phyloP scores from a whole-genome alignment of 2,329 filamentous ascomycete species.

The Verticillium nubilum region DNA sequence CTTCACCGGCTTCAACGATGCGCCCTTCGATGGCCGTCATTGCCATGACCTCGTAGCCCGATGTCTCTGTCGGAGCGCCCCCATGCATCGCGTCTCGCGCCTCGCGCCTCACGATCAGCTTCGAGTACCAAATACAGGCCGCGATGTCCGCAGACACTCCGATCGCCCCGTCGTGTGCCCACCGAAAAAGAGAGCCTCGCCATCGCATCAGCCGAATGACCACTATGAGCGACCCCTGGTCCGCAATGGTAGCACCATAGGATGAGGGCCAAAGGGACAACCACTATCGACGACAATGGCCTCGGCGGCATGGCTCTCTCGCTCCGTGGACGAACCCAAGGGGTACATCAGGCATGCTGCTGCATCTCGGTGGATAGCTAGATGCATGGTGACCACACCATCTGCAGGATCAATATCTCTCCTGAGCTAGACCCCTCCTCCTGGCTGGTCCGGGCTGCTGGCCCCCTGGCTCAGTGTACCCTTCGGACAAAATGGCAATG shows the following conservation, averaged over 20 bases:
- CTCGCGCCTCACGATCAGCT: background rate
- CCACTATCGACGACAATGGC: background rate
- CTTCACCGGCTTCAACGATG: background rate
- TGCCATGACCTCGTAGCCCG: background rate
- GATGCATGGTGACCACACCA: background rate
- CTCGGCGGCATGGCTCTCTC: background rate
- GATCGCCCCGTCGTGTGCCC: background rate
- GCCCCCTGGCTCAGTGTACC: background rate
- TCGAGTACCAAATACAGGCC: background rate
- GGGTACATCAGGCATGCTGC: background rate
- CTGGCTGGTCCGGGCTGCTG: background rate
- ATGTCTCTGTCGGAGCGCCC: background rate
- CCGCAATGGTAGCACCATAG: background rate
- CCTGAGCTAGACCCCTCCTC: background rate
- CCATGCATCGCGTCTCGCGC: background rate
- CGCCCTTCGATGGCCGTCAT: background rate
- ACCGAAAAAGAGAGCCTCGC: background rate
- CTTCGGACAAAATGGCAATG: background rate
- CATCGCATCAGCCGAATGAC: background rate
- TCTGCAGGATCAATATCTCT: background rate
- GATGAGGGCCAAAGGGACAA: background rate
- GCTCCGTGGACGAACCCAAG: background rate
- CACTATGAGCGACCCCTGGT: background rate
- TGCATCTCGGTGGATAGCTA: background rate
- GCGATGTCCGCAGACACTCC: background rate